A percentile compares a stretch with the other conserved stretches of the same genome.
These are phyloP conservation scores for Penicillium canescens DNA, from an alignment of 495 filamentous ascomycete genomes.

Conservation along the genomic window DNA sequence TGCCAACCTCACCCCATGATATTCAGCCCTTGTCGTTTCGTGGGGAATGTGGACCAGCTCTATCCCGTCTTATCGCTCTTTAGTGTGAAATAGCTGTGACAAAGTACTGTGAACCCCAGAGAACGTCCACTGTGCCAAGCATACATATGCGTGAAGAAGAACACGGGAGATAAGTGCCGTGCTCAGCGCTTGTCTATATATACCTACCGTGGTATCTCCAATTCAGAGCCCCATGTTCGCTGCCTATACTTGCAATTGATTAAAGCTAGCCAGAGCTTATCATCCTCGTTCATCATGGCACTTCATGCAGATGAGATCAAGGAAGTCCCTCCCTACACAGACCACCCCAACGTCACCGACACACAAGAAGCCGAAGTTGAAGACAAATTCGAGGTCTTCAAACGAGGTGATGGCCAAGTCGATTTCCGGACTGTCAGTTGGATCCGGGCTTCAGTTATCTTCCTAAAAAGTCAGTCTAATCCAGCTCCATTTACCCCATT, in stretches of 20 bases:
- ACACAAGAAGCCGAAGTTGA: conserved; percentile 18
- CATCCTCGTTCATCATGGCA: conserved; percentile 9
- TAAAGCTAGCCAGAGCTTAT: not conserved
- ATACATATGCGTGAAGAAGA: conserved; percentile 16
- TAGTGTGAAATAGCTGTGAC: too few relatives aligned
- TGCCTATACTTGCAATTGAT: too few relatives aligned
- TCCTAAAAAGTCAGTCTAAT: conserved; percentile 43
- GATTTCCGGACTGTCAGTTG: conserved; percentile 60
- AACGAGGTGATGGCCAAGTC: conserved; percentile 47
- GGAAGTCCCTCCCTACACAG: conserved; percentile 6
- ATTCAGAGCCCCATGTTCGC: not conserved
- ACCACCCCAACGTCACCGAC: conserved; percentile 4
- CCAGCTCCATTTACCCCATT: too few relatives aligned
- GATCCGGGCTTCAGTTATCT: conserved; percentile 57
- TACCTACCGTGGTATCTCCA: not conserved
- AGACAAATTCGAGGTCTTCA: conserved; percentile 51
- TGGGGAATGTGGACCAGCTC: not conserved
- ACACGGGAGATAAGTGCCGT: conserved; percentile 3
- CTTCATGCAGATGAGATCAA: conserved; percentile 20
- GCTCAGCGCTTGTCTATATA: not conserved
- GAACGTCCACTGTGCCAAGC: too few relatives aligned
- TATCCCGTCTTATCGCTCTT: too few relatives aligned
- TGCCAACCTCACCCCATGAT: not conserved
- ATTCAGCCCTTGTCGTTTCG: not conserved
- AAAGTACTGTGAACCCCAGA: too few relatives aligned